These are phyloP conservation scores for Wallemia hederae DNA, from an alignment of 1,284 basidiomycete genomes.

Conservation along the genomic window DNA sequence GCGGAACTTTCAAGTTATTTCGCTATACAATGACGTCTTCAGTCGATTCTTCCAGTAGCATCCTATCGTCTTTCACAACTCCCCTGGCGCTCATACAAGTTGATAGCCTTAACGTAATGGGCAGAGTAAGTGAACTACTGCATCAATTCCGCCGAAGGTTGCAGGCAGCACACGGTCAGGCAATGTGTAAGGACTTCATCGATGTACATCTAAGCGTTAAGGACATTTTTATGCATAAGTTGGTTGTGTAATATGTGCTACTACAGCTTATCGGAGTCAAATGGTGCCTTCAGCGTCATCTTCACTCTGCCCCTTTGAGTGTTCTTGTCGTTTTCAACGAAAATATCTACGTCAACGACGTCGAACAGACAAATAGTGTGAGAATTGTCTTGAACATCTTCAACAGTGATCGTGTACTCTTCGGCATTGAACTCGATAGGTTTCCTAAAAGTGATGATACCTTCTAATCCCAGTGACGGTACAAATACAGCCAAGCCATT, in stretches of 20 bases:
- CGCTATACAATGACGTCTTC: background rate
- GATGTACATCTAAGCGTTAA: background rate
- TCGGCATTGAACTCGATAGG: slow-evolving; percentile 74
- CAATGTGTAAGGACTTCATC: background rate
- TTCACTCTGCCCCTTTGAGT: slow-evolving; percentile 76
- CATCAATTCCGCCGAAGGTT: background rate
- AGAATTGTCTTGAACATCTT: slow-evolving; percentile 17
- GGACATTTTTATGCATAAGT: background rate
- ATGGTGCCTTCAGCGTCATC: slow-evolving; percentile 49
- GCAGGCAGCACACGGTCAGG: background rate
- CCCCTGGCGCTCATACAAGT: background rate
- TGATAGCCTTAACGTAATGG: background rate
- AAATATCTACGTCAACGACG: slow-evolving; percentile 61
- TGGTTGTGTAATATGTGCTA: background rate
- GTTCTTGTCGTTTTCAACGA: slow-evolving; percentile 79
- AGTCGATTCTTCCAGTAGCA: too few species aligned
- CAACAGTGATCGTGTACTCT: slow-evolving; percentile 53
- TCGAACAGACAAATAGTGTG: slow-evolving; percentile 37
- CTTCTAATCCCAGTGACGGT: slow-evolving; percentile 68
- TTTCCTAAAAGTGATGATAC: slow-evolving; percentile 67
- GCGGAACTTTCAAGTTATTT: background rate
- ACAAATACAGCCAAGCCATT: slow-evolving; percentile 93
- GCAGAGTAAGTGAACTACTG: background rate
- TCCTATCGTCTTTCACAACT: background rate
- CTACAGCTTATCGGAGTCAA: slow-evolving; percentile 18